Conservation (phyloP, 139 green algal genomes). For the Chlamydomonas urium region DNA sequence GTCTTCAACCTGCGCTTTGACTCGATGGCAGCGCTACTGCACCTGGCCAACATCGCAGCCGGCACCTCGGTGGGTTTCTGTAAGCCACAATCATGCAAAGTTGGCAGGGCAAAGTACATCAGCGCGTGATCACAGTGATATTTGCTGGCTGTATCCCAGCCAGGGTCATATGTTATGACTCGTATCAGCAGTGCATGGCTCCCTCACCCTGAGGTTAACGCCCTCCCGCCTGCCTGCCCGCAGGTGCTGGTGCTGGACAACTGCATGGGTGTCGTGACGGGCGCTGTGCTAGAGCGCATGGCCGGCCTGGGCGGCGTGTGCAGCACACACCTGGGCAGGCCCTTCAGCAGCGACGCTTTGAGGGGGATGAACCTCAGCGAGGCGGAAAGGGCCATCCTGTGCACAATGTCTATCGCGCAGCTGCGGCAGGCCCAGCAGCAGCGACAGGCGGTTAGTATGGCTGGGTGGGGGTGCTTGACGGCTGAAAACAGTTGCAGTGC, state of each 20-base stretch:
- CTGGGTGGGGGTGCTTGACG: no score
- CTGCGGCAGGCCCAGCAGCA: background rate
- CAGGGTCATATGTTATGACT: no score
- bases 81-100: no score
- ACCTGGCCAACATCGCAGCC: slow-evolving; percentile 70
- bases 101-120: no score
- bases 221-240: background rate
- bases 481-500: no score
- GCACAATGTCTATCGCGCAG: background rate
- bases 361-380: background rate
- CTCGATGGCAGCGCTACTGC: slow-evolving; percentile 66
- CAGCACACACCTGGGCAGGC: background rate
- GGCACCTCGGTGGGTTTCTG: slow-evolving; percentile 41
- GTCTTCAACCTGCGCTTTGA: slow-evolving; percentile 70
- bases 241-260: slow-evolving; percentile 70
- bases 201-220: no score
- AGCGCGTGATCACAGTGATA: no score
- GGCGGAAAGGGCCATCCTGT: background rate
- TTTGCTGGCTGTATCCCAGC: no score
- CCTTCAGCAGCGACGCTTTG: background rate
- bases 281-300: slow-evolving; percentile 68
- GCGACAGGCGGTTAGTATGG: no score
- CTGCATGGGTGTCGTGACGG: slow-evolving; percentile 64
- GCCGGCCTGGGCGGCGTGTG: slow-evolving; percentile 61
- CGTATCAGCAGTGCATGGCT: no score